Conservation (phyloP, 306 rosid genomes). For the Ormosia emarginata region DNA sequence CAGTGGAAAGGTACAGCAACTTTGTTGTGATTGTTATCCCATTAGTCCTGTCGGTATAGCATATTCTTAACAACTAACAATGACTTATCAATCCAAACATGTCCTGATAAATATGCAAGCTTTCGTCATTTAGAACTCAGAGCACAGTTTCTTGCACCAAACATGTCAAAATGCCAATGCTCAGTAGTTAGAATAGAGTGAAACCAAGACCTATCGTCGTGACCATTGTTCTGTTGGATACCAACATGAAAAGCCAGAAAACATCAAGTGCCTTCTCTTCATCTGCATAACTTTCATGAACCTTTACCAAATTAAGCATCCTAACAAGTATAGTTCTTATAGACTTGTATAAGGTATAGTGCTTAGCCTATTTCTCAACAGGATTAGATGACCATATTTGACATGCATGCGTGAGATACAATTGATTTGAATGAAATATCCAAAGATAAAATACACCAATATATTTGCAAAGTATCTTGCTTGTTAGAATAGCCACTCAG, state of each 20-base stretch:
- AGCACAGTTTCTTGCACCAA: not conserved
- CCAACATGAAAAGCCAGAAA: constrained; percentile 8
- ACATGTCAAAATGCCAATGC: not conserved
- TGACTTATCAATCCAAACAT: not conserved
- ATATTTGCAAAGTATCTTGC: not conserved
- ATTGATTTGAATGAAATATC: not conserved
- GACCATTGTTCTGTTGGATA: not conserved
- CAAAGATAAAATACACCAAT: not conserved
- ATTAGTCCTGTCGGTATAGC: not conserved
- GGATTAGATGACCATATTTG: not conserved
- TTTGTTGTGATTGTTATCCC: not conserved
- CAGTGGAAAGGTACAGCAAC: constrained; percentile 61
- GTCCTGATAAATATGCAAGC: not conserved
- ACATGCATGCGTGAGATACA: not conserved
- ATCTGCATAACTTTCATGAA: not conserved
- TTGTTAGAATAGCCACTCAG: not conserved
- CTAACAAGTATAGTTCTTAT: not conserved
- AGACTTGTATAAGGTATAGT: not conserved
- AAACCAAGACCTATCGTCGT: not conserved
- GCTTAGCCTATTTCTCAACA: not conserved
- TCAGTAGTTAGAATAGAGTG: not conserved
- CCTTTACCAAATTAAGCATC: not conserved
- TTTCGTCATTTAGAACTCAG: not conserved
- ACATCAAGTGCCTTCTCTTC: not conserved
- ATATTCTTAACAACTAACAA: not conserved